Percentiles rank a stretch among this genome's conserved stretches.
These are phyloP conservation scores for Boletus tomentosulus DNA, from an alignment of 768 basidiomycete genomes.

Conservation along the genomic window DNA sequence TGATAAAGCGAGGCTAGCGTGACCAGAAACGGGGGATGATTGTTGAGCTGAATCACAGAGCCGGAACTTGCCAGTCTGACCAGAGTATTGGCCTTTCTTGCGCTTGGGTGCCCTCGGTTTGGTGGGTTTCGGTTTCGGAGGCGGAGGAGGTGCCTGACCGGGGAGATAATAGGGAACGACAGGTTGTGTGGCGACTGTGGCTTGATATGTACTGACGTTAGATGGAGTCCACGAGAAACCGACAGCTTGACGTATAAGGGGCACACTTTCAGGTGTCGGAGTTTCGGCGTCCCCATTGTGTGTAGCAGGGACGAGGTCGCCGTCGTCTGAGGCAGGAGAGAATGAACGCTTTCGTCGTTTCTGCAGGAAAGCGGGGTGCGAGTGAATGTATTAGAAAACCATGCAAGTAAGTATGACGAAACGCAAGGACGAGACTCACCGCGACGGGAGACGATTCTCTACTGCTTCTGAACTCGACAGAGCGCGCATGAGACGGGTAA, in stretches of 20 bases:
- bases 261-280: conserved; percentile 43
- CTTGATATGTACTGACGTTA: conserved; percentile 30
- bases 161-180: conserved; percentile 43
- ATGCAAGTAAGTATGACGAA: not conserved
- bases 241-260: conserved; percentile 57
- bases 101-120: conserved; percentile 26
- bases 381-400: not conserved
- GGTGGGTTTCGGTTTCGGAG: conserved; percentile 24
- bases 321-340: conserved; percentile 53
- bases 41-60: conserved; percentile 26
- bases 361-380: conserved; percentile 22
- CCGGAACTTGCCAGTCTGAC: conserved; percentile 50
- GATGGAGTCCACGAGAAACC: conserved; percentile 43
- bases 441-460: conserved; percentile 50
- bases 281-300: conserved; percentile 39
- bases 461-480: conserved; percentile 44
- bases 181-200: conserved; percentile 19
- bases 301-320: conserved; percentile 34
- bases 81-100: conserved; percentile 39
- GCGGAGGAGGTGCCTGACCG: conserved; percentile 39
- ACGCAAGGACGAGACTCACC: conserved; percentile 29
- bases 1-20: conserved; percentile 33
- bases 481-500: not conserved
- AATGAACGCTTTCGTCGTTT: conserved; percentile 45
- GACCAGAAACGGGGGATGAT: conserved; percentile 18